Base-by-base conservation (phyloP, 2,329 filamentous ascomycete species). In the Emmonsia crescens region DNA sequence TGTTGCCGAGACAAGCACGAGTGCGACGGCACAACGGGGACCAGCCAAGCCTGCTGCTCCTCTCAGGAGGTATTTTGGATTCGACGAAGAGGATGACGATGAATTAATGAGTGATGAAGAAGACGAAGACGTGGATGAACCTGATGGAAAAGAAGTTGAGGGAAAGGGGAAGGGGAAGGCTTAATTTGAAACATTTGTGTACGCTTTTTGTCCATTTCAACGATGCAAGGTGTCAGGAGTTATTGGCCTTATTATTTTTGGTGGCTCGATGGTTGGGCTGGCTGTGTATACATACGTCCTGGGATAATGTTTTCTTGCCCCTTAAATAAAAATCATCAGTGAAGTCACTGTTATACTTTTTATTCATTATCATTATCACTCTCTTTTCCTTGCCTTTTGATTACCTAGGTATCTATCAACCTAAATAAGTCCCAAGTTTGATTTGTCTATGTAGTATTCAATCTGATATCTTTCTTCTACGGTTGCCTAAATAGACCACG, bases 61-160 rank as follows among this genome's bases (percentile, higher is more conserved):
- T 2, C 67, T 72, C 6, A 67, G 75, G 59, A 73, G 70, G 31
- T 80, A 74, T 64, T 75, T 77, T 58, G 78, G 78, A 0, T 80
- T 80, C 60, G 78, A 80, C 63, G 77, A 79, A 14, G 77, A 79
- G 51, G 77, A 79, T 63, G 68, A 71, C 31, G 65, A 66, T 42
- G 64, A 64, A 27, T 76, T 79, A 58, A 75, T 77, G 52, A 75
- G 76, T 70, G 77, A 73, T 60, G 76, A 77, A 64, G 76, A 76
- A 6, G 75, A 77, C 16, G 73, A 71, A 10, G 72, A 75, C 31
- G 71, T 70, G 8, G 67, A 68, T 16, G 54, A 58, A 16, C 64
- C 67, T 21, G 56, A 62, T 16, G 60, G 54, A 36, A 67, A 68
- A 29, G 65, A 70, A 61, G 40, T 64, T 9, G 69, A 72, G 60